Evolutionary conservation across 352 stramenopile species (phyloP), one percentile per base, ranked within the genome.

Genomic region (Peronospora destructor): DNA sequence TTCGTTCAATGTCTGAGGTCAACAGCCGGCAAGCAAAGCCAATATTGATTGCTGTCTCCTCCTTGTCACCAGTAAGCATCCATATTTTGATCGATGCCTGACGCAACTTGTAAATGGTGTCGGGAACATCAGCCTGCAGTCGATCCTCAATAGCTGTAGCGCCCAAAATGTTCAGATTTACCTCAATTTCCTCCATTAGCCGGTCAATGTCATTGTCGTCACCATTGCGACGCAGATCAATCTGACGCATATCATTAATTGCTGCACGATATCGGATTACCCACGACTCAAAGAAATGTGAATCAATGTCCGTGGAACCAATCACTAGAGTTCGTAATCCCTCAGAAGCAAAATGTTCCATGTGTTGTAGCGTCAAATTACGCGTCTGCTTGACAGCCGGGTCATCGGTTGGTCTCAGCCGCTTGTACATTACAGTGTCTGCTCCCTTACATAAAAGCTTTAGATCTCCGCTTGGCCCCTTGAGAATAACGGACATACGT

Each of bases 41-140:
- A 61, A 98, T 98, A 61, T 98, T 97, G 57, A 97, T 97, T 10
- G 92, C 92, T 3, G 92, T 98, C 59, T 97, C 92, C 53, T 95
- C 69, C 63, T 98, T 98, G 61, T 98, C 92, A 6, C 91, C 91
- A 4, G 92, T 98, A 16, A 98, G 79, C 71, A 98, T 95, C 88
- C 91, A 97, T 30, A 97, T 83, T 66, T 96, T 95, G 46, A 98
- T 96, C 8, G 89, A 87, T 6, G 91, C 93, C 38, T 92, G 70
- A 0, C 84, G 78, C n/a, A 98, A 62, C 45, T 91, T 86, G 51
- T 83, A 78, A 53, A 98, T 98, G 7, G 88, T 92, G 43, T 95
- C 85, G 0, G 90, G 89, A 2, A 98, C 93, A 3, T 87, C 86
- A 3, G 81, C 65, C 49, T 98, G 92, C 7, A 98, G 72, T 19